Conservation (phyloP, 2,329 filamentous ascomycete genomes). For the Xylariaceae sp. region DNA sequence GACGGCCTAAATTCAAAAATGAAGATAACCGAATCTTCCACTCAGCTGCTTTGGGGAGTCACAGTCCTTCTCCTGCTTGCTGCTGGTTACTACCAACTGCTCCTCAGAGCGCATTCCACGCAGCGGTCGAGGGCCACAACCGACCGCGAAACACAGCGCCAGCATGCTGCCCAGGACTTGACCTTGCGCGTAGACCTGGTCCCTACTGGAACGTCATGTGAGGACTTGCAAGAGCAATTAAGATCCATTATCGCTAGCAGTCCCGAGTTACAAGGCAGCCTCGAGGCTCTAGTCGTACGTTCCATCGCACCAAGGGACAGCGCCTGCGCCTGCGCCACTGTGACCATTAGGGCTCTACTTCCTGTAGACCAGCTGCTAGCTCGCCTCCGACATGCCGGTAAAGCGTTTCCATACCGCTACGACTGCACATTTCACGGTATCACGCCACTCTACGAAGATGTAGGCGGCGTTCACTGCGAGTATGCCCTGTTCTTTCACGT, state of each 20-base stretch:
- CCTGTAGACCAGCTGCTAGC: background rate
- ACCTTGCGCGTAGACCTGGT: background rate
- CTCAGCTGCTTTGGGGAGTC: too few relatives aligned
- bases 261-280: background rate
- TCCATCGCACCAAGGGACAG: conserved; percentile 1
- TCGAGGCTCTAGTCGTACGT: conserved; percentile 2
- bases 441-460: conserved; percentile 23
- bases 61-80: too few relatives aligned
- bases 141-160: too few relatives aligned
- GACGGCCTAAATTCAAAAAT: too few relatives aligned
- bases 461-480: conserved; percentile 16
- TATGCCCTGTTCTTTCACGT: conserved; percentile 8
- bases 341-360: conserved; percentile 7
- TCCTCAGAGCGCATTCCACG: too few relatives aligned
- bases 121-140: too few relatives aligned
- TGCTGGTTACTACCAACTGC: too few relatives aligned
- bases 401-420: conserved; percentile 11
- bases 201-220: background rate
- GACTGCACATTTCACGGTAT: conserved; percentile 23
- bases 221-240: background rate
- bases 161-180: background rate
- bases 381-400: background rate
- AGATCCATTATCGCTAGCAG: conserved; percentile 2
- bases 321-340: conserved; percentile 9
- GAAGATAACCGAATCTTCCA: too few relatives aligned